These are phyloP conservation scores for Hypoxylon lienhwacheense DNA, from an alignment of 495 filamentous ascomycete species.

Conservation along the genomic window DNA sequence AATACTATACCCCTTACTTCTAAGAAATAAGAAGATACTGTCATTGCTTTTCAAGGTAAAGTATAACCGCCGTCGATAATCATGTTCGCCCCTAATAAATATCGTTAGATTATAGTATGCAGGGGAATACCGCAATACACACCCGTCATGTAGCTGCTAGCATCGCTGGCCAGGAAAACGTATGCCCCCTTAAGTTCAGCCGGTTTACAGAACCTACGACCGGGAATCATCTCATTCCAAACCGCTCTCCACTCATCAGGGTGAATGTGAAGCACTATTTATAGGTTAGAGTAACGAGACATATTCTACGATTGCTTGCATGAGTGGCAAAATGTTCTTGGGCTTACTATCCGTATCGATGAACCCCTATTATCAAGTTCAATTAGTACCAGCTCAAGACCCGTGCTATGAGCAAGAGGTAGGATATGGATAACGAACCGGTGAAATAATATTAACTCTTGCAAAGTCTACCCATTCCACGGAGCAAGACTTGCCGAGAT, in stretches of 20 bases:
- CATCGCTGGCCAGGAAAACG: constrained; percentile 65
- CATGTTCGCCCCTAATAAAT: constrained; percentile 22
- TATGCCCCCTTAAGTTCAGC: constrained; percentile 71
- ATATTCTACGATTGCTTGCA: neutral
- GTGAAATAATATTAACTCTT: constrained; percentile 62
- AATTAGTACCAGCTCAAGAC: constrained; percentile 1
- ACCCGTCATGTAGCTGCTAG: constrained; percentile 48
- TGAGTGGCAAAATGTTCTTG: too few species aligned
- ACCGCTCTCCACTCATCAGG: constrained; percentile 30
- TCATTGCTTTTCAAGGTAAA: constrained; percentile 34
- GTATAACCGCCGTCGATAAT: constrained; percentile 52
- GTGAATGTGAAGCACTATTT: constrained; percentile 30
- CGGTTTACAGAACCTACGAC: constrained; percentile 49
- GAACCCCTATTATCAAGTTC: constrained; percentile 17
- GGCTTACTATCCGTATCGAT: constrained; percentile 37
- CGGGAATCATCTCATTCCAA: constrained; percentile 35
- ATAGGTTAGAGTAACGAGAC: constrained; percentile 2
- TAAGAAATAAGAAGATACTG: too few species aligned
- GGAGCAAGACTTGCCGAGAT: constrained; percentile 62
- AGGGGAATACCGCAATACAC: neutral
- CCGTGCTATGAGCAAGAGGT: neutral
- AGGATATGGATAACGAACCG: constrained; percentile 47
- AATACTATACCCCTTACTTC: neutral
- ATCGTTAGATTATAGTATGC: neutral
- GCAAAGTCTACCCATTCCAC: constrained; percentile 57